Conservation (phyloP, 805 yeast genomes). For the Myxozyma melibiosi region DNA sequence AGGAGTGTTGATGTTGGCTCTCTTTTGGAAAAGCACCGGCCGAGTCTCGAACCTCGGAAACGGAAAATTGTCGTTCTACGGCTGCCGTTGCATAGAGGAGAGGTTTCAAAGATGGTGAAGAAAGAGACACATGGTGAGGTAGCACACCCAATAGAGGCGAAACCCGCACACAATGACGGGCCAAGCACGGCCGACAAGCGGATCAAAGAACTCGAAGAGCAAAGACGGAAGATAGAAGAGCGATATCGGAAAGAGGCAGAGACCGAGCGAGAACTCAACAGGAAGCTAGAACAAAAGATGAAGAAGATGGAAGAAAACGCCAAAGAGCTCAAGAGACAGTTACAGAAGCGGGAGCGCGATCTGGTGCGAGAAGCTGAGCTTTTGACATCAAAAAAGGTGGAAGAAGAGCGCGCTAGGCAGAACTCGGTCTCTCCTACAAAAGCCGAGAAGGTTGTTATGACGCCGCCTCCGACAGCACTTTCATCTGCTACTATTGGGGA, state of each 20-base stretch:
- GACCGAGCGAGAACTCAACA: not conserved
- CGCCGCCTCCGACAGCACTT: conserved; percentile 14
- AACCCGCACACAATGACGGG: not conserved
- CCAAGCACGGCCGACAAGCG: not conserved
- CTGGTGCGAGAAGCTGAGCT: not conserved
- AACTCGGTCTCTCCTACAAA: not conserved
- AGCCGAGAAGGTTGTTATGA: not conserved
- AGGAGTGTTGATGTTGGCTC: not conserved
- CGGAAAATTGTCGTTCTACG: conserved; percentile 9
- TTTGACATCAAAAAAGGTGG: not conserved
- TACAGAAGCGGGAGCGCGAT: not conserved
- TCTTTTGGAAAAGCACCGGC: not conserved
- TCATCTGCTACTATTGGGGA: not conserved
- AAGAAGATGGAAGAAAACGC: conserved; percentile 2
- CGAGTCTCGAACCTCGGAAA: not conserved
- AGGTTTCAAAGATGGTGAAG: not conserved
- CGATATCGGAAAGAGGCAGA: not conserved
- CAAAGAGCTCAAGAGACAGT: not conserved
- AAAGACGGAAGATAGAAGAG: not conserved
- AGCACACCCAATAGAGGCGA: not conserved
- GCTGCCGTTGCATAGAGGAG: conserved; percentile 2
- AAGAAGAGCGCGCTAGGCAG: not conserved
- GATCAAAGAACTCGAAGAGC: not conserved
- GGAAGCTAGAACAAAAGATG: not conserved
- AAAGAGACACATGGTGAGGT: not conserved